Percentiles rank a stretch among this genome's conserved stretches.
These are phyloP conservation scores for Massariosphaeria phaeospora DNA, from an alignment of 495 filamentous ascomycete species.

Conservation along the genomic window DNA sequence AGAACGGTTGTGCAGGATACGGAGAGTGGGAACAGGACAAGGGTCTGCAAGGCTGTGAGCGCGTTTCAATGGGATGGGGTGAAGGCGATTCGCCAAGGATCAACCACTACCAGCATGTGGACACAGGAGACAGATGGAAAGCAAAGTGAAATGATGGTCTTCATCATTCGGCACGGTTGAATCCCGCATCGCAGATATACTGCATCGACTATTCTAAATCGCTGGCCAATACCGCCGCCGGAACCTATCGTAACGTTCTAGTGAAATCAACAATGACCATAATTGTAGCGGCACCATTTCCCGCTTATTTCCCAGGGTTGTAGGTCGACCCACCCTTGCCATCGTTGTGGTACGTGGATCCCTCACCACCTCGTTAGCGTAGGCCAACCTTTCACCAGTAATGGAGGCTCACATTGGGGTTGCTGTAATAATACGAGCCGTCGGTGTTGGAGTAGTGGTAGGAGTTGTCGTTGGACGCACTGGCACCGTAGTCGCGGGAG, in stretches of 20 bases:
- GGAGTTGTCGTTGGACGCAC: conserved; percentile 46
- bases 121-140: not conserved
- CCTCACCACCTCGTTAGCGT: not conserved
- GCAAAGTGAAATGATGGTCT: not conserved
- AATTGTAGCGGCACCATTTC: too few relatives aligned
- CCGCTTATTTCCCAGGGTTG: conserved; percentile 12
- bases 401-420: conserved; percentile 43
- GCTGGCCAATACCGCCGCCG: too few relatives aligned
- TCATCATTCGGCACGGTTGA: not conserved
- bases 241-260: too few relatives aligned
- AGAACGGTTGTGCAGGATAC: too few relatives aligned
- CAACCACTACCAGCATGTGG: too few relatives aligned
- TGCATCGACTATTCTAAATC: too few relatives aligned
- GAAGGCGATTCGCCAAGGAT: too few relatives aligned
- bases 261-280: too few relatives aligned
- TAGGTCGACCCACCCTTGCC: conserved; percentile 11
- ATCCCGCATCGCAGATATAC: too few relatives aligned
- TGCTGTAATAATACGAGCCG: conserved; percentile 59
- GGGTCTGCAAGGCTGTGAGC: too few relatives aligned
- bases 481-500: conserved; percentile 49
- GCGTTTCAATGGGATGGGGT: too few relatives aligned
- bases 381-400: not conserved
- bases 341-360: conserved; percentile 16
- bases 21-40: too few relatives aligned
- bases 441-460: conserved; percentile 56